A percentile compares a stretch with the other conserved stretches of the same genome.
These are phyloP conservation scores for Jaminaea rosea DNA, from an alignment of 1,284 basidiomycete genomes.

Conservation along the genomic window DNA sequence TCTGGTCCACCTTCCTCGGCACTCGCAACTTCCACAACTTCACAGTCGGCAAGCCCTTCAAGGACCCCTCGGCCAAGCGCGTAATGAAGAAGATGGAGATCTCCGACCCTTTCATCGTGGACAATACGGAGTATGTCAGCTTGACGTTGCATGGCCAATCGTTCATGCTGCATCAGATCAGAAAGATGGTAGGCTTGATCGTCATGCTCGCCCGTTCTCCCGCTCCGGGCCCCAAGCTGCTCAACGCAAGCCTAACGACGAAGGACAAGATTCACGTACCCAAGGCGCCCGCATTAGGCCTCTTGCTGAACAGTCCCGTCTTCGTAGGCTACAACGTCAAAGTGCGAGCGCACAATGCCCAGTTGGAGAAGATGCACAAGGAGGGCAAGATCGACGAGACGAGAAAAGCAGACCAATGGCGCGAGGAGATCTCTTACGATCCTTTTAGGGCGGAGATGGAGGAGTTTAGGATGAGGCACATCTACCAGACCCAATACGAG, in stretches of 20 bases:
- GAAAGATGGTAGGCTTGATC: conserved; percentile 91
- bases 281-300: conserved; percentile 89
- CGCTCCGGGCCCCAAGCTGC: conserved; percentile 54
- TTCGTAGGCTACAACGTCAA: conserved; percentile 62
- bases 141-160: conserved; percentile 91
- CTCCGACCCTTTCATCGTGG: conserved; percentile 57
- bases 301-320: conserved; percentile 86
- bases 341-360: conserved; percentile 43
- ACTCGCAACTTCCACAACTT: conserved; percentile 86
- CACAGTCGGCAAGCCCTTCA: conserved; percentile 76
- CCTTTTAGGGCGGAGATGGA: conserved; percentile 21
- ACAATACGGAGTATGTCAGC: conserved; percentile 88
- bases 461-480: conserved; percentile 37
- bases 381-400: conserved; percentile 9
- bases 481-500: conserved; percentile 47
- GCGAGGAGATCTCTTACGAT: conserved; percentile 22
- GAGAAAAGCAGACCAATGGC: conserved; percentile 10
- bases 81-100: conserved; percentile 55
- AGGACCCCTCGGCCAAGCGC: conserved; percentile 69
- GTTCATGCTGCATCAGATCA: conserved; percentile 94
- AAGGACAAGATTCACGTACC: conserved; percentile 79
- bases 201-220: conserved; percentile 54
- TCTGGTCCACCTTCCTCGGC: conserved; percentile 28
- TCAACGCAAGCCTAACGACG: too few relatives aligned
- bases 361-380: conserved; percentile 31